A percentile compares a stretch with the other conserved stretches of the same genome.
These are phyloP conservation scores for Pseudogymnoascus sp. DNA, from an alignment of 2,329 filamentous ascomycete genomes.

Conservation along the genomic window DNA sequence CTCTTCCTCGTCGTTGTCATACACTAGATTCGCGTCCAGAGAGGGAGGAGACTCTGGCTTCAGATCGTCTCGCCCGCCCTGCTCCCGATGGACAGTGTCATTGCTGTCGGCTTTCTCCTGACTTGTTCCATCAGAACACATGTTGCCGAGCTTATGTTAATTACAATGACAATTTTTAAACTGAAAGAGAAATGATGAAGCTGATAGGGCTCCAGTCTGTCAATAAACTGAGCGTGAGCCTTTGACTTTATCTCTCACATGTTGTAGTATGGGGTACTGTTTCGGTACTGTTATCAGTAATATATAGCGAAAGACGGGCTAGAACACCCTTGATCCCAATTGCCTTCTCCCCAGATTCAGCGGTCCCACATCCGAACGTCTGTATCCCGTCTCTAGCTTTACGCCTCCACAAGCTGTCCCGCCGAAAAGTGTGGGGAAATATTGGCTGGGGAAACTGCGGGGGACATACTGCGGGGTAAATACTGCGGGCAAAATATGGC, in stretches of 20 bases:
- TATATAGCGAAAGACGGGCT: neutral
- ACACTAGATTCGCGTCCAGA: neutral
- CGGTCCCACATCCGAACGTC: neutral
- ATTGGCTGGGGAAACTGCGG: neutral
- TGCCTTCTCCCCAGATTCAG: neutral
- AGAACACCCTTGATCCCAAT: neutral
- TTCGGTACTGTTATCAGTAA: neutral
- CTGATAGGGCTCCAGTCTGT: neutral
- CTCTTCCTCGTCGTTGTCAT: conserved; percentile 11
- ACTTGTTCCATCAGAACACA: neutral
- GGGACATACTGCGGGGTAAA: neutral
- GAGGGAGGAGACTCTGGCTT: conserved; percentile 14
- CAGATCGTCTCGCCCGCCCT: conserved; percentile 54
- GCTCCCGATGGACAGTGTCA: neutral
- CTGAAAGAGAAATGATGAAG: neutral
- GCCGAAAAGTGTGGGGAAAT: neutral
- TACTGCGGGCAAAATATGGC: too few relatives aligned
- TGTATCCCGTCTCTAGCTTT: neutral
- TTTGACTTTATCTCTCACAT: neutral
- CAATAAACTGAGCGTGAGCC: neutral
- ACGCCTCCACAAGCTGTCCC: neutral
- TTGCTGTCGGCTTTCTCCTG: neutral
- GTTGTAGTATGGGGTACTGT: neutral
- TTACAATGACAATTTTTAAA: neutral
- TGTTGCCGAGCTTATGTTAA: neutral